Percentiles rank a stretch among this genome's conserved stretches.
phyloP scores from a whole-genome alignment of 768 basidiomycete species.

The Suillus sp. region DNA sequence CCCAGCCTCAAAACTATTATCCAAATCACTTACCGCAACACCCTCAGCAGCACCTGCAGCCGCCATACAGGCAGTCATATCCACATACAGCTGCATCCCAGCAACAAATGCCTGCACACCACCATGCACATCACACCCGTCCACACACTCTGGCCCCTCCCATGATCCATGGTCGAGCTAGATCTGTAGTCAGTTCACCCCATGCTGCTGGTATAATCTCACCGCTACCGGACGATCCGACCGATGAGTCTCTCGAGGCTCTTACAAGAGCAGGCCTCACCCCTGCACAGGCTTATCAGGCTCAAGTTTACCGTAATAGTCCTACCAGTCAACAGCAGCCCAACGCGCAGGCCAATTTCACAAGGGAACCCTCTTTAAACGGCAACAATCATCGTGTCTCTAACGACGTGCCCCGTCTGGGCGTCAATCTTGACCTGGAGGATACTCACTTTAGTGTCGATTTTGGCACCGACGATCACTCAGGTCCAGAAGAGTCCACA shows the following conservation, averaged over 20 bases:
- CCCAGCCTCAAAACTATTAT: constrained; percentile 30
- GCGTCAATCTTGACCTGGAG: constrained; percentile 51
- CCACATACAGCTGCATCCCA: constrained; percentile 36
- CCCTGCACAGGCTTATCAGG: constrained; percentile 80
- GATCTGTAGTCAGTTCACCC: constrained; percentile 51
- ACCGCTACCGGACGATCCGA: constrained; percentile 51
- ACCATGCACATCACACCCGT: constrained; percentile 26
- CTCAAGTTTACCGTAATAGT: constrained; percentile 62
- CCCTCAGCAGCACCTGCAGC: constrained; percentile 20
- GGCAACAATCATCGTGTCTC: constrained; percentile 27
- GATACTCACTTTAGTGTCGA: constrained; percentile 61
- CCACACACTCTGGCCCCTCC: constrained; percentile 40
- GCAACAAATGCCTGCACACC: constrained; percentile 20
- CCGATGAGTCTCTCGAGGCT: constrained; percentile 48
- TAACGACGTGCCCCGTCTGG: constrained; percentile 40
- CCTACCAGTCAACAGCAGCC: constrained; percentile 33
- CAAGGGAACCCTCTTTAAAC: constrained; percentile 28
- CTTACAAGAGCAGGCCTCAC: constrained; percentile 58
- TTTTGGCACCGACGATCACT: constrained; percentile 41
- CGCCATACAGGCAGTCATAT: constrained; percentile 41
- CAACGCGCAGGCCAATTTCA: constrained; percentile 26
- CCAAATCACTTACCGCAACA: constrained; percentile 21
- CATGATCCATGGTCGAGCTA: constrained; percentile 45
- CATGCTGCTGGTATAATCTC: constrained; percentile 45
- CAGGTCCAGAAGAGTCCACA: constrained; percentile 47